Conservation (phyloP, 164 flowering plant genomes). For the Umbellularia californica region DNA sequence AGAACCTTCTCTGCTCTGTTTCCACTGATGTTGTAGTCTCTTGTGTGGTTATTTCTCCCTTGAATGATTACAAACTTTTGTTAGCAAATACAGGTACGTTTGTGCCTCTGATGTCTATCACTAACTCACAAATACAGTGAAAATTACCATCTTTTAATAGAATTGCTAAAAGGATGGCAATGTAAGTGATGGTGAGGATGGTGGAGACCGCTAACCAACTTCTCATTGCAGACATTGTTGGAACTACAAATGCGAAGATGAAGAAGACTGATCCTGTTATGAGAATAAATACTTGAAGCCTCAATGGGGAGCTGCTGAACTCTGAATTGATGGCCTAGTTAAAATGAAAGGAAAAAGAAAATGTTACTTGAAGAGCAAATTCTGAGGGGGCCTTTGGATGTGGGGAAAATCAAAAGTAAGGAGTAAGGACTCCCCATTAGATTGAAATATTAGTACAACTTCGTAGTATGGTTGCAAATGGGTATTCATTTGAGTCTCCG, state of each 20-base stretch:
- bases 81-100: not conserved
- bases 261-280: conserved; percentile 42
- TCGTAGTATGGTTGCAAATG: no score
- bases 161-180: conserved; percentile 23
- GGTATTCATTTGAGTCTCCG: no score
- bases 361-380: not conserved
- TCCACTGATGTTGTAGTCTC: conserved; percentile 35
- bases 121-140: not conserved
- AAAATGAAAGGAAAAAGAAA: not conserved
- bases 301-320: conserved; percentile 32
- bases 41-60: conserved; percentile 32
- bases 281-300: conserved; percentile 43
- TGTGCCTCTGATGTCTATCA: not conserved
- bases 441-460: no score
- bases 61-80: not conserved
- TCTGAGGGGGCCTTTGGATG: not conserved
- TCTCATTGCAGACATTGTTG: conserved; percentile 54
- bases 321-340: conserved; percentile 38
- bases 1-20: conserved; percentile 34
- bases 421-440: not conserved
- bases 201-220: conserved; percentile 37
- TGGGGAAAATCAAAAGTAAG: not conserved
- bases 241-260: conserved; percentile 42
- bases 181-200: conserved; percentile 32
- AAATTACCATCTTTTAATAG: conserved; percentile 38